Base-by-base conservation (phyloP, 2,329 filamentous ascomycete species). In the Sporothrix euskadiensis region DNA sequence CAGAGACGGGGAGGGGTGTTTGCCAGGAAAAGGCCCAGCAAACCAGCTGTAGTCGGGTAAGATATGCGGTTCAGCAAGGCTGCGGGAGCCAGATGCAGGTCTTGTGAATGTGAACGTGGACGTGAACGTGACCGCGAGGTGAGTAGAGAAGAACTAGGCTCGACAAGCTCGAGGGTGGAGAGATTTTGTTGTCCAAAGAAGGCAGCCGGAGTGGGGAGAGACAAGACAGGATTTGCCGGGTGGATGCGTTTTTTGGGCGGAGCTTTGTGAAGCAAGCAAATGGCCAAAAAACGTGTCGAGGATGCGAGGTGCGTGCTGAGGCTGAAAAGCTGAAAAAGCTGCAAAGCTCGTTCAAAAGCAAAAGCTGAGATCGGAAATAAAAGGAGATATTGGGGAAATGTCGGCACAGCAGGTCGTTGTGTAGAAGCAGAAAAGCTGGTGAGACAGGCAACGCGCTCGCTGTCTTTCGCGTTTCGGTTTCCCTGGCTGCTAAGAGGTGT, bases 391-490 rank as follows among this genome's bases (percentile, higher is more conserved):
- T 7, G 41, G 14, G 41, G 41, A 71, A 26, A 52, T 1, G 22
- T 49, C 35, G 54, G 56, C 22, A 59, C n/a, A 39, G 30, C 44
- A 59, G 35, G 54, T 35, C 26, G 32, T 26, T 26, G 12, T 26
- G 22, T 12, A 49, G 44, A 35, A 47, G 44, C 35, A 47, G 32
- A 22, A 47, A 32, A 32, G 39, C 26, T 49, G 41, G 49, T 44
- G 63, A 63, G 30, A 52, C 39, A 74, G 61, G 32, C 73, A 69
- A 69, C 73, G 69, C 73, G 73, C 73, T 71, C 69, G 49, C 52
- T 73, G 54, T 70, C 54, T 71, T 56, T 69, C 73, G 73, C 69
- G 73, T 72, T 39, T 74, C 52, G 71, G n/a, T 47, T 26, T 72
- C 35, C 59, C 68, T 26, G 30, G 41, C 47, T 65, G 35, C n/a